Evolutionary conservation across 345 rosid species (phyloP).

Genomic region (Toxicodendron radicans): DNA sequence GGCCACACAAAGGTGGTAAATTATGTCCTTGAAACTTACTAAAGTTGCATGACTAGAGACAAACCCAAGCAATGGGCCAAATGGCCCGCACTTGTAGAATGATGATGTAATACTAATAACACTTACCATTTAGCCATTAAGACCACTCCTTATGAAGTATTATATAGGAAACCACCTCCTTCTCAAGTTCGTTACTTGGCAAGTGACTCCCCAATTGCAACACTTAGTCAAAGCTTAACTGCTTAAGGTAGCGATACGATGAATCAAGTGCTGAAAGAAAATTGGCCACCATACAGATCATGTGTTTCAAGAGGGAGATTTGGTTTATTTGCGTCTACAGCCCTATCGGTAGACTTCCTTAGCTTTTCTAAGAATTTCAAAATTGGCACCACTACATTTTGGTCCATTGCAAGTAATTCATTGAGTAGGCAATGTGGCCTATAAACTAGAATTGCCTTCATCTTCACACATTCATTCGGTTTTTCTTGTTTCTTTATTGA

Average conservation of each 20-base stretch:
- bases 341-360: not conserved
- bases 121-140: too few species aligned
- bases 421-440: not conserved
- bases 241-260: too few species aligned
- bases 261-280: not conserved
- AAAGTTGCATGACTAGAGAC: too few species aligned
- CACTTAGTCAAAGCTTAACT: not conserved
- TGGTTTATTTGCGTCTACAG: not conserved
- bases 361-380: too few species aligned
- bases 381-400: not conserved
- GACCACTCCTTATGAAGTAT: too few species aligned
- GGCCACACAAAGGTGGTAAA: too few species aligned
- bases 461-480: not conserved
- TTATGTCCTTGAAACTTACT: too few species aligned
- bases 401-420: too few species aligned
- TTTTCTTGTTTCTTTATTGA: not conserved
- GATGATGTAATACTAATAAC: slow-evolving; percentile 6
- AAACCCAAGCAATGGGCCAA: not conserved
- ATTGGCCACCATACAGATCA: not conserved
- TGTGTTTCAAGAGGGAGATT: not conserved
- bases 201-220: too few species aligned
- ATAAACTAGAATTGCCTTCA: not conserved
- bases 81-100: not conserved
- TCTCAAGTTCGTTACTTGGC: too few species aligned
- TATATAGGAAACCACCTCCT: too few species aligned